These are phyloP conservation scores for Chytriomyces sp. DNA, from an alignment of 192 early-diverging fungal genomes.

Conservation along the genomic window DNA sequence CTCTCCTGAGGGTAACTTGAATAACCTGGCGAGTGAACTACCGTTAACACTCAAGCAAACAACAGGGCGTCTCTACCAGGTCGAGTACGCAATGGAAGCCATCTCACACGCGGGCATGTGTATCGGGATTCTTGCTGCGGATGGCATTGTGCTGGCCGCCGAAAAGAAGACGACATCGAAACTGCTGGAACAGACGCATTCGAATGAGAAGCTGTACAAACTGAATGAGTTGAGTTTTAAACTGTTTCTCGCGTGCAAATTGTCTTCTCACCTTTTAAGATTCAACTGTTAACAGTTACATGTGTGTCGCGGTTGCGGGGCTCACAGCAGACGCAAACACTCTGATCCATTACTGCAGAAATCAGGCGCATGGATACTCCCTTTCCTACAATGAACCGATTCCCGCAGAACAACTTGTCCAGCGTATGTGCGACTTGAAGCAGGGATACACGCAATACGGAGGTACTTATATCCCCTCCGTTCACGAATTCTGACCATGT, in stretches of 20 bases:
- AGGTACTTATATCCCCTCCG: slow-evolving; percentile 37
- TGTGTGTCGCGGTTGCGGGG: slow-evolving; percentile 94
- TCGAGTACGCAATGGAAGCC: slow-evolving; percentile 99
- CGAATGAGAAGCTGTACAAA: slow-evolving; percentile 95
- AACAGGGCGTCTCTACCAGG: slow-evolving; percentile 94
- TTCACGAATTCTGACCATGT: neutral
- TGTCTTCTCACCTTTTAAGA: neutral
- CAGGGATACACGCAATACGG: slow-evolving; percentile 99
- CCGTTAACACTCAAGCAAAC: neutral
- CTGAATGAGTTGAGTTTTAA: slow-evolving; percentile 74
- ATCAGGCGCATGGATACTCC: slow-evolving; percentile 86
- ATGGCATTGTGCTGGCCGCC: slow-evolving; percentile 95
- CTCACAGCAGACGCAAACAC: slow-evolving; percentile 96
- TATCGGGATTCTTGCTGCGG: slow-evolving; percentile 87
- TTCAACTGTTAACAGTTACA: slow-evolving; percentile 58
- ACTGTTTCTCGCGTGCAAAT: neutral
- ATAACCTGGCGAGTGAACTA: neutral
- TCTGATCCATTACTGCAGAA: slow-evolving; percentile 86
- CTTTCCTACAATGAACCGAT: slow-evolving; percentile 90
- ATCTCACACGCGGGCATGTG: slow-evolving; percentile 96
- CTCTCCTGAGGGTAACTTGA: slow-evolving; percentile 88
- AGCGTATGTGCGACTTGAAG: slow-evolving; percentile 94
- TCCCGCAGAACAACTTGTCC: slow-evolving; percentile 93
- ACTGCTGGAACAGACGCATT: slow-evolving; percentile 83
- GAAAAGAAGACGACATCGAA: slow-evolving; percentile 95